Evolutionary conservation across 441 rosid species (phyloP).

Genomic region (Theobroma grandiflorum): DNA sequence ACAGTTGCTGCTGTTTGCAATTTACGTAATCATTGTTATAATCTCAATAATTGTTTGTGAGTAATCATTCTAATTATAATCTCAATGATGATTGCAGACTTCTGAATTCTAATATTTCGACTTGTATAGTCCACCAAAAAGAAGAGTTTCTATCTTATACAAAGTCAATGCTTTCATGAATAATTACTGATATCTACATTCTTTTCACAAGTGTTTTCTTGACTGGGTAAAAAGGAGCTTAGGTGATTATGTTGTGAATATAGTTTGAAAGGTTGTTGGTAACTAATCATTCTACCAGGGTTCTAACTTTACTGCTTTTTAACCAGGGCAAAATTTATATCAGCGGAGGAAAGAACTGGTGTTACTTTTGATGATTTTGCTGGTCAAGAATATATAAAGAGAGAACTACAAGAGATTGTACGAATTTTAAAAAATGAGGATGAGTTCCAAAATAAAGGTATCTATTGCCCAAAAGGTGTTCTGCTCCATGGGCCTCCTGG

Average conservation of each 20-base stretch:
- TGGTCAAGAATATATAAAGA: slow-evolving; percentile 96
- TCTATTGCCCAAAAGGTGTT: slow-evolving; percentile 98
- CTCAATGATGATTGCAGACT: slow-evolving; percentile 17
- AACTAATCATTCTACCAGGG: slow-evolving; percentile 15
- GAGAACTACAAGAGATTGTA: slow-evolving; percentile 92
- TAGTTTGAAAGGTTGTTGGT: neutral
- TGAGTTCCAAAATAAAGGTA: slow-evolving; percentile 90
- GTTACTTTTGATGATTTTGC: slow-evolving; percentile 98
- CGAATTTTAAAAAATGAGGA: slow-evolving; percentile 88
- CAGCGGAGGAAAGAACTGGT: slow-evolving; percentile 96
- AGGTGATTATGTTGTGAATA: slow-evolving; percentile 9
- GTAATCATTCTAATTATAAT: slow-evolving; percentile 20
- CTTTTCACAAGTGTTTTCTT: neutral
- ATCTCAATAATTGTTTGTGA: slow-evolving; percentile 8
- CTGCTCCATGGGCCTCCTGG: slow-evolving; percentile 99
- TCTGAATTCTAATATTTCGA: slow-evolving; percentile 13
- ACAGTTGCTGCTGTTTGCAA: neutral
- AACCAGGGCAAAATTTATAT: slow-evolving; percentile 88
- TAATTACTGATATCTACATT: slow-evolving; percentile 2
- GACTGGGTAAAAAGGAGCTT: slow-evolving; percentile 19
- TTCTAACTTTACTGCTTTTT: slow-evolving; percentile 37
- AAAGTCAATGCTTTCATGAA: slow-evolving; percentile 10
- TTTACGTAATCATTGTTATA: neutral
- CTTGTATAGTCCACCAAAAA: slow-evolving; percentile 15
- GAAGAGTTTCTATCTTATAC: neutral